phyloP scores from a whole-genome alignment of 352 stramenopile genomes.

The Aphanomyces invadans region DNA sequence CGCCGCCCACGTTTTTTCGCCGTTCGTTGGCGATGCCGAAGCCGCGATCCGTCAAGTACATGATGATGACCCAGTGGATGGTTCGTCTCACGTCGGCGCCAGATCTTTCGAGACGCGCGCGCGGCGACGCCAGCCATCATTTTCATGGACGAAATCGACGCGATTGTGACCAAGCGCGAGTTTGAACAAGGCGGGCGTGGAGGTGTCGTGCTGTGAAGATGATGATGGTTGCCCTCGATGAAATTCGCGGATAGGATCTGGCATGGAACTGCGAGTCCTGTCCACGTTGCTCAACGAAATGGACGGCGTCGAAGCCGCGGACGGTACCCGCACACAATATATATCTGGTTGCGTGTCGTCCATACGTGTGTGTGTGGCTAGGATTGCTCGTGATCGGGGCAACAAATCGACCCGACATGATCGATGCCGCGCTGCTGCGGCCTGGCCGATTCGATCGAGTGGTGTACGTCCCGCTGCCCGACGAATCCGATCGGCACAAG shows the following conservation, averaged over 20 bases:
- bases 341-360: too few relatives aligned
- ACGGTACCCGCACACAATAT: slow-evolving; percentile 39
- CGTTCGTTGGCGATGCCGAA: slow-evolving; percentile 85
- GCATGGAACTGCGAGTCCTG: slow-evolving; percentile 86
- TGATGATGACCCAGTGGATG: neutral
- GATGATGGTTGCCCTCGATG: neutral
- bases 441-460: slow-evolving; percentile 94
- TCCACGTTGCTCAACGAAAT: slow-evolving; percentile 98
- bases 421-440: slow-evolving; percentile 95
- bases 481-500: slow-evolving; percentile 34
- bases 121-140: slow-evolving; percentile 84
- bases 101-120: slow-evolving; percentile 66
- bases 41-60: slow-evolving; percentile 55
- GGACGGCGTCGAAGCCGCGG: slow-evolving; percentile 92
- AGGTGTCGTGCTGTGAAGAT: slow-evolving; percentile 6
- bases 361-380: too few relatives aligned
- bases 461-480: slow-evolving; percentile 91
- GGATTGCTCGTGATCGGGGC: slow-evolving; percentile 94
- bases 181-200: slow-evolving; percentile 39
- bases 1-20: slow-evolving; percentile 81
- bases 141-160: slow-evolving; percentile 88
- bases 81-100: neutral
- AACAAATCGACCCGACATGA: slow-evolving; percentile 96
- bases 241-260: slow-evolving; percentile 32
- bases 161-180: slow-evolving; percentile 72